Conservation (phyloP, 225 moss, liverwort and hornwort species). For the Physcomitrium patens region DNA sequence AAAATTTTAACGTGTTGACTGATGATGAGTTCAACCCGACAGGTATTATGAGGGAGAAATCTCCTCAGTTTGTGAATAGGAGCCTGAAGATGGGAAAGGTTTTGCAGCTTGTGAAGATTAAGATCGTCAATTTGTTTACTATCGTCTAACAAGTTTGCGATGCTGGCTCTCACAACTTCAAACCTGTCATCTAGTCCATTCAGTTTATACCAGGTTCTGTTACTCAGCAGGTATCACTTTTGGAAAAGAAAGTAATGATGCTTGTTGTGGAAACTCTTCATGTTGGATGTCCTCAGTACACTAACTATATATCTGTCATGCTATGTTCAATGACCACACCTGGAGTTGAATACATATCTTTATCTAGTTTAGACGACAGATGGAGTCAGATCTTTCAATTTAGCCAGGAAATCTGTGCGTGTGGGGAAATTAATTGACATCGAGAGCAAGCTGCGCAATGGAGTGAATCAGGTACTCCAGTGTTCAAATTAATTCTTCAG, state of each 20-base stretch:
- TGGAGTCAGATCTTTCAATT: too few species aligned
- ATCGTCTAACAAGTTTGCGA: conserved; percentile 90
- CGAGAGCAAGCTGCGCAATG: too few species aligned
- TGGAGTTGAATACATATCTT: too few species aligned
- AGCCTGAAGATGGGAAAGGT: conserved; percentile 79
- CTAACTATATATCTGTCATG: too few species aligned
- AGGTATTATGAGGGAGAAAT: conserved; percentile 97
- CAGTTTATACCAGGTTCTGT: conserved; percentile 85
- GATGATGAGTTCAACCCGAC: conserved; percentile 25
- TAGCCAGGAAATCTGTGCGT: too few species aligned
- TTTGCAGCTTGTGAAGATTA: conserved; percentile 79
- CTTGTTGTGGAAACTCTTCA: background rate
- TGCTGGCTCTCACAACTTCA: conserved; percentile 85
- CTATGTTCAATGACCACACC: too few species aligned
- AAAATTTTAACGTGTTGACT: conserved; percentile 15
- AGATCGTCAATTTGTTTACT: conserved; percentile 53
- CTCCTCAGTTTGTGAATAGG: conserved; percentile 94
- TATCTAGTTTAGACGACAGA: too few species aligned
- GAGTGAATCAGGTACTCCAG: too few species aligned
- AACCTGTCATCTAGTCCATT: conserved; percentile 70
- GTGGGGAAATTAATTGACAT: too few species aligned
- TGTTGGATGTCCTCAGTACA: too few species aligned
- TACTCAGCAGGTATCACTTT: conserved; percentile 70
- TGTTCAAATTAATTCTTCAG: too few species aligned
- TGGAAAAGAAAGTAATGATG: background rate